phyloP scores from a whole-genome alignment of 2,329 filamentous ascomycete genomes.

The Aspergillus sp. region DNA sequence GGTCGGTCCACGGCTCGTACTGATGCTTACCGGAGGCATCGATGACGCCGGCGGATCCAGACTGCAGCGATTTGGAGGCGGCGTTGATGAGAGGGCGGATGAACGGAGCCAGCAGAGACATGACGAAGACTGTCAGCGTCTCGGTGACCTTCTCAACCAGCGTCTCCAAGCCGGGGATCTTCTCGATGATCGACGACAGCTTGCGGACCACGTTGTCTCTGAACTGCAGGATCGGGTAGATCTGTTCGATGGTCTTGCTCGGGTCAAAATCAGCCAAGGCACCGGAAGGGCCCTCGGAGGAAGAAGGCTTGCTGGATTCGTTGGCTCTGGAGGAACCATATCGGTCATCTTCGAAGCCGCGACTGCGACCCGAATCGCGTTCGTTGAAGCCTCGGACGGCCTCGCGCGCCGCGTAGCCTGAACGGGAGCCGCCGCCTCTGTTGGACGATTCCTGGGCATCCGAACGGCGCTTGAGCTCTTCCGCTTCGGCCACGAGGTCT shows the following conservation, averaged over 20 bases:
- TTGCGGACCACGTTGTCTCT: constrained; percentile 88
- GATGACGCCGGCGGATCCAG: constrained; percentile 73
- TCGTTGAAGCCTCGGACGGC: constrained; percentile 14
- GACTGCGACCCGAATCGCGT: neutral
- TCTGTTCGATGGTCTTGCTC: constrained; percentile 72
- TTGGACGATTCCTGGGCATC: constrained; percentile 65
- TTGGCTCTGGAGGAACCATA: constrained; percentile 36
- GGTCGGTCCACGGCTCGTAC: constrained; percentile 77
- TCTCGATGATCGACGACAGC: constrained; percentile 81
- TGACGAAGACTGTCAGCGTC: constrained; percentile 84
- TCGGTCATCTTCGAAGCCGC: constrained; percentile 16
- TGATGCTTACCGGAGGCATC: constrained; percentile 70
- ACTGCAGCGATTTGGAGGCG: constrained; percentile 80
- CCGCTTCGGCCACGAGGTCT: constrained; percentile 66
- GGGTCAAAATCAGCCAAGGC: constrained; percentile 78
- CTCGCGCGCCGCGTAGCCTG: constrained; percentile 27
- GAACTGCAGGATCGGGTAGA: constrained; percentile 93
- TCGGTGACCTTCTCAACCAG: constrained; percentile 94
- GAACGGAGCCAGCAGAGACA: constrained; percentile 88
- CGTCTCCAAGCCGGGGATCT: constrained; percentile 84
- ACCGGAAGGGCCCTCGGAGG: constrained; percentile 47
- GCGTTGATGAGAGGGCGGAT: constrained; percentile 87
- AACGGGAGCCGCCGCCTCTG: constrained; percentile 33
- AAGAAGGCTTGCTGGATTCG: constrained; percentile 42
- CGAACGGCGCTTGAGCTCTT: constrained; percentile 60